A percentile compares a stretch with the other conserved stretches of the same genome.
These are phyloP conservation scores for Stromatinia cepivora DNA, from an alignment of 2,329 filamentous ascomycete species.

Conservation along the genomic window DNA sequence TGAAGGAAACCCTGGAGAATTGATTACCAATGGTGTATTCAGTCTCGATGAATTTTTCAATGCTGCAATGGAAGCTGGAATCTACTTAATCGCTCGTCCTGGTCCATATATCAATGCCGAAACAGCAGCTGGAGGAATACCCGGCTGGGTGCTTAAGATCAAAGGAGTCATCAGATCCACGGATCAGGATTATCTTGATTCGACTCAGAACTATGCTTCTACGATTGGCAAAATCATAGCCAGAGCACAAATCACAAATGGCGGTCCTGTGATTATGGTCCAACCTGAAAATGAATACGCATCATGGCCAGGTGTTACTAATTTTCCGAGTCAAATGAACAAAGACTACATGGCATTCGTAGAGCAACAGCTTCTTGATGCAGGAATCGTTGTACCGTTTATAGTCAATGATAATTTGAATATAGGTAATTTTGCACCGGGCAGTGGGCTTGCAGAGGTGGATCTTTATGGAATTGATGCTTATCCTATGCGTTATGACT, in stretches of 20 bases:
- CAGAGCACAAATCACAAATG: slow-evolving; percentile 77
- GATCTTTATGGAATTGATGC: slow-evolving; percentile 44
- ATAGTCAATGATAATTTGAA: slow-evolving; percentile 68
- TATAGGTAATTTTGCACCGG: slow-evolving; percentile 12
- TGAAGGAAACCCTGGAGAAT: slow-evolving; percentile 70
- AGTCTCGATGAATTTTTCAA: slow-evolving; percentile 73
- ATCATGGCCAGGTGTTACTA: slow-evolving; percentile 44
- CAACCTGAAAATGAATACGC: slow-evolving; percentile 85
- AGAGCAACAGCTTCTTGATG: slow-evolving; percentile 64
- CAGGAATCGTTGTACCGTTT: slow-evolving; percentile 71
- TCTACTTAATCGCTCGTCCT: slow-evolving; percentile 69
- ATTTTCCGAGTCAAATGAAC: slow-evolving; percentile 55
- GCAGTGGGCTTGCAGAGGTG: slow-evolving; percentile 24
- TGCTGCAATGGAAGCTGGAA: slow-evolving; percentile 68
- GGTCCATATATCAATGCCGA: slow-evolving; percentile 75
- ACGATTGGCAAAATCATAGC: slow-evolving; percentile 67
- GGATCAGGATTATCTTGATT: slow-evolving; percentile 60
- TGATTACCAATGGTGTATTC: slow-evolving; percentile 70
- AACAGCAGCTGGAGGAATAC: slow-evolving; percentile 73
- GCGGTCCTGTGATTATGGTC: slow-evolving; percentile 73
- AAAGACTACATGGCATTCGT: slow-evolving; percentile 69
- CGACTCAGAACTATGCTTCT: slow-evolving; percentile 61
- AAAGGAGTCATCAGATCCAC: slow-evolving; percentile 63
- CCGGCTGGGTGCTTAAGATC: slow-evolving; percentile 73
- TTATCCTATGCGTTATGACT: slow-evolving; percentile 50